Evolutionary conservation across 108 stramenopile genomes (phyloP), one percentile per base, ranked within the genome.

Genomic region (Cyclotella choctawhatcheeana): DNA sequence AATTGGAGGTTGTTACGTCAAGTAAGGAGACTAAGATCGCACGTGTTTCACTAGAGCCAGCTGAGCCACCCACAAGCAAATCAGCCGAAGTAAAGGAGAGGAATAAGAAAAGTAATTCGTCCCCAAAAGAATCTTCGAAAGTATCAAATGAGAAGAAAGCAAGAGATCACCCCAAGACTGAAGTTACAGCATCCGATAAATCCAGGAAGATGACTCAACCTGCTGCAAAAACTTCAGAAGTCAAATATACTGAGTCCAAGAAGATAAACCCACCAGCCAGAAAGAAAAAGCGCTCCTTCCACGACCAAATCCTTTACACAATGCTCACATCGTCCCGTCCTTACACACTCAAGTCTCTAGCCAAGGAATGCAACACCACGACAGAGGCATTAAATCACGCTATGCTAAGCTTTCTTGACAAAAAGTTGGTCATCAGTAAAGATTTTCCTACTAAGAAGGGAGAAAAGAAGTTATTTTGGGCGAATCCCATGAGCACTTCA

Each of bases 381-480:
- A 85, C 87, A 18, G 69, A 81, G 5, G 79, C 81, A 24, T 54
- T 95, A 13, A 66, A 87, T 35, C 88, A 83, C 67, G 77, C 84
- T 66, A 77, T 95, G 79, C 67, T 89, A 3, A 84, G 85, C 16
- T 71, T 93, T 44, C 44, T 85, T 5, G 93, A 95, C 58, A 92
- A 89, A 71, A 47, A 61, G 18, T 69, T 87, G 62, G 86, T 92
- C 18, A 29, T 86, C 10, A 72, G 81, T 44, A 92, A 92, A 65
- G 88, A 90, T 45, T 94, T 94, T 44, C 64, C 81, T 7, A 73
- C 70, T 24, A 79, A 78, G 43, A 77, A 74, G 8, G 62, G 67
- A 16, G 82, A 80, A 18, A 88, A 89, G 48, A 82, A 69, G 40
- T 45, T 94, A n/a, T 89, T 86, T 66, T 91, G 90, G 90, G 89